These are phyloP conservation scores for Rhodotorula graminis DNA, from an alignment of 768 basidiomycete genomes.

Conservation along the genomic window DNA sequence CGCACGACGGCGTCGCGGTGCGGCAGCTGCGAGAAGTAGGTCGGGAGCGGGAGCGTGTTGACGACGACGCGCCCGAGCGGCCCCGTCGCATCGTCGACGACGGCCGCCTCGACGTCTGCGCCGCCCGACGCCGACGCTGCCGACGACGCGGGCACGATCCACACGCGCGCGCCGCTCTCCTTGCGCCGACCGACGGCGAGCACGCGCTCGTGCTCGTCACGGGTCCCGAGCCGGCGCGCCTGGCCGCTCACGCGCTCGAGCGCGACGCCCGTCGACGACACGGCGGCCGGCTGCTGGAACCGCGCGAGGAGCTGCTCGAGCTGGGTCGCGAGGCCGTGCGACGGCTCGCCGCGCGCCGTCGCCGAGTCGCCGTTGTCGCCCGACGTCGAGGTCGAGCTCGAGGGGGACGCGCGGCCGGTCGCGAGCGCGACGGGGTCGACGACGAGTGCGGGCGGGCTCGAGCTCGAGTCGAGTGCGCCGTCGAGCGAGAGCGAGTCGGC, in stretches of 20 bases:
- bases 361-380: not conserved
- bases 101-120: not conserved
- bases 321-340: conserved; percentile 5
- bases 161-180: conserved; percentile 82
- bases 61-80: conserved; percentile 57
- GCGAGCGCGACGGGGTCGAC: conserved; percentile 31
- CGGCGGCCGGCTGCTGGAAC: conserved; percentile 18
- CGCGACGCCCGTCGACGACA: conserved; percentile 26
- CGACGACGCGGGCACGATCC: conserved; percentile 61
- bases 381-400: no score
- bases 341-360: not conserved
- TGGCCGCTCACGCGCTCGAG: conserved; percentile 46
- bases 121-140: not conserved
- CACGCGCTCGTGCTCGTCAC: conserved; percentile 76
- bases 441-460: conserved; percentile 14
- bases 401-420: conserved; percentile 4
- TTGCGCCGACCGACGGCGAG: conserved; percentile 83
- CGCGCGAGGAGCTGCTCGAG: conserved; percentile 25
- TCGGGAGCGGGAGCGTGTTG: conserved; percentile 73
- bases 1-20: conserved; percentile 78
- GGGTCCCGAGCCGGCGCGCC: conserved; percentile 58
- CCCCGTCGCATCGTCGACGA: conserved; percentile 1
- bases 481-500: conserved; percentile 19
- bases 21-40: conserved; percentile 67
- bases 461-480: not conserved